phyloP scores from a whole-genome alignment of 345 rosid species.

The Salix exigua region DNA sequence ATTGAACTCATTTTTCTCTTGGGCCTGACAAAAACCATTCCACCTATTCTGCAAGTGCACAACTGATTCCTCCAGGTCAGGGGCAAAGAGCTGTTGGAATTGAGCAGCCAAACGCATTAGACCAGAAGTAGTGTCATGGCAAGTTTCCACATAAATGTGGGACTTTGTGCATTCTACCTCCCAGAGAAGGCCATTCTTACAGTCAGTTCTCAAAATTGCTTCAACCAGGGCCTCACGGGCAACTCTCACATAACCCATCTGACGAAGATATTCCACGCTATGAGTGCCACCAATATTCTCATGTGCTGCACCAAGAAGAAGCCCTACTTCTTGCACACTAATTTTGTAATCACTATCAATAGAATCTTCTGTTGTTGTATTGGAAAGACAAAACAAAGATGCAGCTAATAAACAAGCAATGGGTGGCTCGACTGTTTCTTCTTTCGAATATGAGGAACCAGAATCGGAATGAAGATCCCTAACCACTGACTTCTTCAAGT shows the following conservation, averaged over 20 bases:
- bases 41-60: slow-evolving; percentile 85
- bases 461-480: slow-evolving; percentile 21
- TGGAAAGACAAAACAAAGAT: slow-evolving; percentile 66
- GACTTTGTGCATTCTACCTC: slow-evolving; percentile 72
- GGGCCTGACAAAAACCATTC: slow-evolving; percentile 55
- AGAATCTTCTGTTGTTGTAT: slow-evolving; percentile 35
- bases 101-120: slow-evolving; percentile 70
- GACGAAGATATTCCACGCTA: slow-evolving; percentile 55
- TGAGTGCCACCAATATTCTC: slow-evolving; percentile 50
- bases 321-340: slow-evolving; percentile 76
- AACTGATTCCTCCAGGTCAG: slow-evolving; percentile 82
- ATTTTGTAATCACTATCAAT: slow-evolving; percentile 49
- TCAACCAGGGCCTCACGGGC: slow-evolving; percentile 66
- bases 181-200: slow-evolving; percentile 61
- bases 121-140: slow-evolving; percentile 80
- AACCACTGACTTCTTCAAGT: slow-evolving; percentile 32
- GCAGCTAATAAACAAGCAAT: slow-evolving; percentile 85
- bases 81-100: slow-evolving; percentile 81
- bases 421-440: slow-evolving; percentile 34
- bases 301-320: slow-evolving; percentile 62
- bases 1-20: slow-evolving; percentile 37
- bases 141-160: slow-evolving; percentile 63
- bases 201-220: slow-evolving; percentile 56
- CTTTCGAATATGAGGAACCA: slow-evolving; percentile 27
- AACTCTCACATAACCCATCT: slow-evolving; percentile 73